These are phyloP conservation scores for Lactifluus subvellereus DNA, from an alignment of 768 basidiomycete species.

Conservation along the genomic window DNA sequence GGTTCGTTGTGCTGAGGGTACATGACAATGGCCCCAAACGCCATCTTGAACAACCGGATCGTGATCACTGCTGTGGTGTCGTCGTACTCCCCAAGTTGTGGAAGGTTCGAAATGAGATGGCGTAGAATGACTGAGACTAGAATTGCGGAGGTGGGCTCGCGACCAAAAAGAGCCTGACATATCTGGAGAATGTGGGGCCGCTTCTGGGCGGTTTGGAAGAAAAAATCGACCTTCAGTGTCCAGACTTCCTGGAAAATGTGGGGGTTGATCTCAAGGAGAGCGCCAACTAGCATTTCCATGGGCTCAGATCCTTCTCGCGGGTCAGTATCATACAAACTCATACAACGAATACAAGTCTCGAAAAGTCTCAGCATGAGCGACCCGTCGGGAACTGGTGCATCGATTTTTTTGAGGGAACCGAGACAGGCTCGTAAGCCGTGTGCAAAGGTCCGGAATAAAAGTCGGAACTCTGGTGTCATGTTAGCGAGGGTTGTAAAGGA, in stretches of 20 bases:
- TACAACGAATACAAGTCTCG: constrained; percentile 75
- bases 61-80: constrained; percentile 76
- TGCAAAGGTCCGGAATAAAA: constrained; percentile 81
- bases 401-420: constrained; percentile 68
- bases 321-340: constrained; percentile 75
- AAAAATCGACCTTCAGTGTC: constrained; percentile 88
- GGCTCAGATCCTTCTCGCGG: constrained; percentile 68
- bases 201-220: constrained; percentile 73
- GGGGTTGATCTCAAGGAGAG: constrained; percentile 75
- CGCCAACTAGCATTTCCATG: constrained; percentile 73
- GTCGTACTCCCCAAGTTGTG: constrained; percentile 78
- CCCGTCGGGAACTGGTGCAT: constrained; percentile 76
- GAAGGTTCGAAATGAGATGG: constrained; percentile 78
- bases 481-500: constrained; percentile 20
- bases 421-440: constrained; percentile 84
- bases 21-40: constrained; percentile 78
- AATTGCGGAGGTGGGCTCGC: constrained; percentile 71
- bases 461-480: constrained; percentile 60
- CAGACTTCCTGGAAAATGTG: constrained; percentile 96
- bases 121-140: constrained; percentile 85
- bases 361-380: constrained; percentile 85
- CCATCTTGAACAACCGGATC: constrained; percentile 92
- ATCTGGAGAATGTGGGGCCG: constrained; percentile 78
- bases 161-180: constrained; percentile 74
- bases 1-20: constrained; percentile 77